A percentile compares a stretch with the other conserved stretches of the same genome.
These are phyloP conservation scores for Umbellularia californica DNA, from an alignment of 164 flowering plant species.

Conservation along the genomic window DNA sequence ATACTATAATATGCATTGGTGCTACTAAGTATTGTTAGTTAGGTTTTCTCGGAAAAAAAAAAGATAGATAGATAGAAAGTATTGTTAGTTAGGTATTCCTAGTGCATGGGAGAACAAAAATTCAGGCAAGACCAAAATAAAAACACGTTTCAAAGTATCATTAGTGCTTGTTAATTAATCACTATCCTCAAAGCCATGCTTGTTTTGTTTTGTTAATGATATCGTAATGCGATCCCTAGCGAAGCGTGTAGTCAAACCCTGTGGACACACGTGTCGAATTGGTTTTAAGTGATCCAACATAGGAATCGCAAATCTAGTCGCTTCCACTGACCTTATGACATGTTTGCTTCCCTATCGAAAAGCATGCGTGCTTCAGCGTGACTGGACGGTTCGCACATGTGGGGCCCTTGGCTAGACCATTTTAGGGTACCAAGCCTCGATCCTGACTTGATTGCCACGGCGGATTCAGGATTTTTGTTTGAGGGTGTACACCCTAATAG, in stretches of 20 bases:
- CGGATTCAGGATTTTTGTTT: too few species aligned
- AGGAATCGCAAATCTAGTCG: neutral
- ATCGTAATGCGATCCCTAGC: neutral
- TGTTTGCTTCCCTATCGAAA: neutral
- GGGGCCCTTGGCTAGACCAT: neutral
- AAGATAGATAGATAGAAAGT: neutral
- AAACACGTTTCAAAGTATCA: neutral
- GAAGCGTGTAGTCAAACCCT: constrained; percentile 1
- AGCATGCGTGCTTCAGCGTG: neutral
- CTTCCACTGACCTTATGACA: neutral
- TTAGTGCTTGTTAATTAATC: neutral
- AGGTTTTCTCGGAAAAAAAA: neutral
- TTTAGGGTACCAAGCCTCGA: neutral
- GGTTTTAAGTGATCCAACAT: neutral
- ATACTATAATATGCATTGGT: neutral
- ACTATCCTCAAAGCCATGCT: neutral
- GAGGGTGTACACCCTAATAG: too few species aligned
- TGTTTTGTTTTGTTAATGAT: neutral
- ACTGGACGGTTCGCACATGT: neutral
- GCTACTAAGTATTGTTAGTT: too few species aligned
- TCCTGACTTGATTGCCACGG: neutral
- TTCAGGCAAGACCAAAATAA: neutral
- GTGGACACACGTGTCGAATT: constrained; percentile 9
- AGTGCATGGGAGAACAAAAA: neutral
- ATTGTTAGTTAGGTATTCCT: neutral